Base-by-base conservation (phyloP, 2,329 filamentous ascomycete species). In the Trichoderma sp. region DNA sequence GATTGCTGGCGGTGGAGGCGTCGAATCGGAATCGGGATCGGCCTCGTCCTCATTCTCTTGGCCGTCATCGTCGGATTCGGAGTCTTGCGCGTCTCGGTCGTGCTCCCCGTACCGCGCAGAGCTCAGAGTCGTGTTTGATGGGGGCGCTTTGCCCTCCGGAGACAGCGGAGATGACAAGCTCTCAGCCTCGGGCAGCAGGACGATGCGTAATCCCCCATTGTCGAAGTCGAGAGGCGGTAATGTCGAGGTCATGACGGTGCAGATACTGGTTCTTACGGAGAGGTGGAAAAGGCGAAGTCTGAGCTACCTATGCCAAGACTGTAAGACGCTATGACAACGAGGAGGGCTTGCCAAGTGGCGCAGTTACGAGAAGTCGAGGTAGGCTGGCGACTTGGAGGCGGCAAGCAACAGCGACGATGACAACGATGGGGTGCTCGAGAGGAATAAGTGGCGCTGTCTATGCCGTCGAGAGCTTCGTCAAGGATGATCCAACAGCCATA, bases 221-320 rank as follows among this genome's bases (percentile, higher is more conserved):
- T 69, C 69, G 45, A 73, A 73, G 57, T 71, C 71, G 48, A 76
- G 69, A 44, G 74, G 73, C 39, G 72, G 72, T 30, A 75, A 69
- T 44, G 68, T 71, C 44, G 71, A 69, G 41, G 73, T 69, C 73
- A 76, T 74, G 63, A 51, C 43, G 65, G 41, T 52, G 19, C 43
- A 54, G 34, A 44, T 45, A 15, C 50, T n/a, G 21, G 26, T 28
- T n/a, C 26, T 45, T 57, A 30, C 17, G 7, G 7, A 44, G 24
- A 24, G 24, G 21, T 17, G 43, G 39, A 14, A 24, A 10, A 24
- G n/a, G 15, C n/a, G 34, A 39, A 34, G 28, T 14, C n/a, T 34
- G 26, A 54, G 41, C 39, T 47, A 39, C 34, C 34, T 39, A 30
- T n/a, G 28, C 17, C 26, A 47, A 39, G 41, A 54, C 19, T 52